A percentile compares a stretch with the other conserved stretches of the same genome.
phyloP scores from a whole-genome alignment of 352 stramenopile genomes.

The Pythium insidiosum region DNA sequence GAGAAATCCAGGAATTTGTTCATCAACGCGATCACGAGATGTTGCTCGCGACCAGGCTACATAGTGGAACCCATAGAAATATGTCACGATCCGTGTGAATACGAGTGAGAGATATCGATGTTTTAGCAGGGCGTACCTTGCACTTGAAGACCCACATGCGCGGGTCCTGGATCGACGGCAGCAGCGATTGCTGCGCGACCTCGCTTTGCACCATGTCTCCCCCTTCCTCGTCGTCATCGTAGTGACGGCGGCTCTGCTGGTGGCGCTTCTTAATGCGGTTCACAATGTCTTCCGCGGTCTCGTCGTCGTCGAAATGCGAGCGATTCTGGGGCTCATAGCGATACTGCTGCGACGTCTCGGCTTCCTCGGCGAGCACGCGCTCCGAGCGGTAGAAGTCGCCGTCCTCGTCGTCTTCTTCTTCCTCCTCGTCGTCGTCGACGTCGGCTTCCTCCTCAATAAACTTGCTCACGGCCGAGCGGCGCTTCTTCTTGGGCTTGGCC shows the following conservation, averaged over 20 bases:
- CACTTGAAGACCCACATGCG: conserved; percentile 90
- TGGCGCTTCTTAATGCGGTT: conserved; percentile 86
- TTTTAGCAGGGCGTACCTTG: too few relatives aligned
- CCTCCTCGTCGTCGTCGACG: conserved; percentile 82
- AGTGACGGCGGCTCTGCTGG: conserved; percentile 78
- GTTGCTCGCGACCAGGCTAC: conserved; percentile 72
- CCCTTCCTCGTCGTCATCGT: conserved; percentile 79
- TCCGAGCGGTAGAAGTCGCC: conserved; percentile 74
- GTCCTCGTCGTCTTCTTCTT: conserved; percentile 78
- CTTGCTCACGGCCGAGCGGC: conserved; percentile 73
- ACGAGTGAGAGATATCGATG: too few relatives aligned
- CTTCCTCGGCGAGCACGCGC: conserved; percentile 71
- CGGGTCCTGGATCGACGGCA: conserved; percentile 85
- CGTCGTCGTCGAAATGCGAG: conserved; percentile 65
- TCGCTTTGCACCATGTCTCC: conserved; percentile 79
- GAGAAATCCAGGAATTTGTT: conserved; percentile 87
- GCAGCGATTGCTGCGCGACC: conserved; percentile 79
- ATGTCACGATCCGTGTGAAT: too few relatives aligned
- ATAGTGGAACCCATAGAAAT: background rate
- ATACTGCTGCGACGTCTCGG: conserved; percentile 48
- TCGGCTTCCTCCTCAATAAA: conserved; percentile 87
- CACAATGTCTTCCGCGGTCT: conserved; percentile 80
- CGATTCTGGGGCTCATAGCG: conserved; percentile 74
- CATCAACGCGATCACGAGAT: conserved; percentile 83
- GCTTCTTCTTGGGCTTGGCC: conserved; percentile 78